Conservation (phyloP, 169 alveolate genomes). For the Plasmodium malariae region DNA sequence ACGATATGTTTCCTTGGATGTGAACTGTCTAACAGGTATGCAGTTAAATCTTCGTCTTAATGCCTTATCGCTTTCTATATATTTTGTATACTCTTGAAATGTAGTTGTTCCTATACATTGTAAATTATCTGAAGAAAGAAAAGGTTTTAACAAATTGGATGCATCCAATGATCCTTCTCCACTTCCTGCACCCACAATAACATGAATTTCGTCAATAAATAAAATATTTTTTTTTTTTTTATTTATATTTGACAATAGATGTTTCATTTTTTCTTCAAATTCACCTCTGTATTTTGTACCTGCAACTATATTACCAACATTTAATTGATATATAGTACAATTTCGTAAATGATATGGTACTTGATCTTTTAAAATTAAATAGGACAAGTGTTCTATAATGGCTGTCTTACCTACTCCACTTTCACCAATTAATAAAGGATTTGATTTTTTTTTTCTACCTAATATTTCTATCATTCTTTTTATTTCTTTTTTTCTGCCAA, state of each 20-base stretch:
- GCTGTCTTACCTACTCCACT: conserved; percentile 85
- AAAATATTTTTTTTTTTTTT: conserved; percentile 87
- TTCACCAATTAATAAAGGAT: conserved; percentile 82
- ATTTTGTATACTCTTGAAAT: conserved; percentile 83
- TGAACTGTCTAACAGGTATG: conserved; percentile 87
- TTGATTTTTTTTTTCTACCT: conserved; percentile 87
- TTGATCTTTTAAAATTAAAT: conserved; percentile 65
- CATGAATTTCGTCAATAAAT: conserved; percentile 92
- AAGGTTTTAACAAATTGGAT: conserved; percentile 91
- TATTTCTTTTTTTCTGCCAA: conserved; percentile 84
- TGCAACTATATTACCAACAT: conserved; percentile 85
- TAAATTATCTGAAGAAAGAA: conserved; percentile 91
- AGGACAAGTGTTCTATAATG: conserved; percentile 77
- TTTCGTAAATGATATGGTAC: conserved; percentile 78
- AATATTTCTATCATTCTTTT: conserved; percentile 84
- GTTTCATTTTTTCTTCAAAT: conserved; percentile 91
- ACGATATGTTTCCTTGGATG: conserved; percentile 81
- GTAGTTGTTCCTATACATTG: conserved; percentile 89
- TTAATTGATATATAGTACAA: conserved; percentile 79
- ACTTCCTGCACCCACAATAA: conserved; percentile 88
- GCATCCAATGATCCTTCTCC: conserved; percentile 94
- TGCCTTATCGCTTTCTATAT: conserved; percentile 89
- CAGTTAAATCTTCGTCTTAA: conserved; percentile 91
- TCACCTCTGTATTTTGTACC: conserved; percentile 93
- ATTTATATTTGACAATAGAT: conserved; percentile 88